phyloP scores from a whole-genome alignment of 2,329 filamentous ascomycete genomes.

The Emmonsiellopsis sp. region DNA sequence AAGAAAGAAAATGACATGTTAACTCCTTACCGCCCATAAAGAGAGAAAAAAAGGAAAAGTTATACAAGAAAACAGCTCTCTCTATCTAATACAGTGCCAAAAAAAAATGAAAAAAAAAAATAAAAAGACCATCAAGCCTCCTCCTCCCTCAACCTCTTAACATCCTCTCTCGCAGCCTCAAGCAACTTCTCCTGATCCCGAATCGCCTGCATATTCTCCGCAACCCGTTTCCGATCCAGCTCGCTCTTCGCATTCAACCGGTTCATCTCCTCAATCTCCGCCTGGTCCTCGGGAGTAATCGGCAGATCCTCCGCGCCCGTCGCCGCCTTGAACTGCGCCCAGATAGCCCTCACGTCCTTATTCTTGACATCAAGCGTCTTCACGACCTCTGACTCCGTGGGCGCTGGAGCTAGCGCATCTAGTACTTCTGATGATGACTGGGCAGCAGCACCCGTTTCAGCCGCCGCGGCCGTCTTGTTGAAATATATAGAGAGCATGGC shows the following conservation, averaged over 20 bases:
- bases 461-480: slow-evolving; percentile 18
- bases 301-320: slow-evolving; percentile 41
- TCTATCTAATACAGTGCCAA: slow-evolving; percentile 2
- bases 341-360: slow-evolving; percentile 33
- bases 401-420: slow-evolving; percentile 27
- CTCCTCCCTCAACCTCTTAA: slow-evolving; percentile 31
- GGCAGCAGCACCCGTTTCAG: neutral
- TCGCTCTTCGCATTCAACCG: slow-evolving; percentile 27
- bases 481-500: slow-evolving; percentile 36
- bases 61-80: neutral
- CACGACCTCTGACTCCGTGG: slow-evolving; percentile 23
- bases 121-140: slow-evolving; percentile 11
- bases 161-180: slow-evolving; percentile 35
- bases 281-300: slow-evolving; percentile 25
- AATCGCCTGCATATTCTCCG: slow-evolving; percentile 32
- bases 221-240: slow-evolving; percentile 31
- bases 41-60: neutral
- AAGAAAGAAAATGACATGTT: neutral
- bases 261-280: slow-evolving; percentile 27
- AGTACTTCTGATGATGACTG: slow-evolving; percentile 15
- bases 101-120: neutral
- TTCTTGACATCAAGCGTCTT: slow-evolving; percentile 31
- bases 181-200: slow-evolving; percentile 38
- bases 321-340: slow-evolving; percentile 31
- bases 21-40: slow-evolving; percentile 2